Conservation (phyloP, 805 yeast species). For the Kuraishia cidri region DNA sequence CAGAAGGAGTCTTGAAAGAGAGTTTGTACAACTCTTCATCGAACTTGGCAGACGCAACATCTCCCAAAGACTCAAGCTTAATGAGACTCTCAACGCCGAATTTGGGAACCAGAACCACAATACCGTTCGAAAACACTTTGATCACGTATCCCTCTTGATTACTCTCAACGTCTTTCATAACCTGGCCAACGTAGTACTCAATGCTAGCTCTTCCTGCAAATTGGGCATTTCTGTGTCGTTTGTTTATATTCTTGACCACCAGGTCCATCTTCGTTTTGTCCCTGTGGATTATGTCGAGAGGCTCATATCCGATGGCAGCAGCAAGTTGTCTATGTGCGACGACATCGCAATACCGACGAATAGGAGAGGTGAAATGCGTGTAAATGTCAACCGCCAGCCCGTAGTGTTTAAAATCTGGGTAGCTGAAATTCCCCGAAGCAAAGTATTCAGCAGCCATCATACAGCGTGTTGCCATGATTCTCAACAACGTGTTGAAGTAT, state of each 20-base stretch:
- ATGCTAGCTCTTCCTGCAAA: slow-evolving; percentile 98
- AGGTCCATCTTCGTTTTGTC: slow-evolving; percentile 87
- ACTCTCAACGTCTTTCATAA: slow-evolving; percentile 76
- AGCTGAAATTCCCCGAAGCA: slow-evolving; percentile 82
- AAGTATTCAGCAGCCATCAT: slow-evolving; percentile 99
- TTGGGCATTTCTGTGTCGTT: slow-evolving; percentile 95
- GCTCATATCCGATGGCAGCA: slow-evolving; percentile 95
- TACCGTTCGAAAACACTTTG: slow-evolving; percentile 88
- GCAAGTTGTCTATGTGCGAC: slow-evolving; percentile 97
- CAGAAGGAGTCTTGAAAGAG: slow-evolving; percentile 35
- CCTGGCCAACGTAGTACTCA: slow-evolving; percentile 97
- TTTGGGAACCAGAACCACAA: slow-evolving; percentile 89
- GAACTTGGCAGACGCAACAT: slow-evolving; percentile 51
- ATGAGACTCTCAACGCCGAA: slow-evolving; percentile 95
- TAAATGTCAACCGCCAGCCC: slow-evolving; percentile 97
- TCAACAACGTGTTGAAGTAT: slow-evolving; percentile 83
- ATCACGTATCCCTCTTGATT: slow-evolving; percentile 86
- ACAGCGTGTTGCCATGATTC: slow-evolving; percentile 97
- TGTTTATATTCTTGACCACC: slow-evolving; percentile 83
- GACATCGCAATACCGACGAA: slow-evolving; percentile 95
- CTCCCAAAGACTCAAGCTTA: slow-evolving; percentile 67
- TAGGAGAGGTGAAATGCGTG: slow-evolving; percentile 98
- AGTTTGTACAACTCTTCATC: slow-evolving; percentile 75
- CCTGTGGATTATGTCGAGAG: slow-evolving; percentile 70
- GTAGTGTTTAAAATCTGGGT: slow-evolving; percentile 90